Conservation (phyloP, 2,329 filamentous ascomycete species). For the Penicillium rolfsii region DNA sequence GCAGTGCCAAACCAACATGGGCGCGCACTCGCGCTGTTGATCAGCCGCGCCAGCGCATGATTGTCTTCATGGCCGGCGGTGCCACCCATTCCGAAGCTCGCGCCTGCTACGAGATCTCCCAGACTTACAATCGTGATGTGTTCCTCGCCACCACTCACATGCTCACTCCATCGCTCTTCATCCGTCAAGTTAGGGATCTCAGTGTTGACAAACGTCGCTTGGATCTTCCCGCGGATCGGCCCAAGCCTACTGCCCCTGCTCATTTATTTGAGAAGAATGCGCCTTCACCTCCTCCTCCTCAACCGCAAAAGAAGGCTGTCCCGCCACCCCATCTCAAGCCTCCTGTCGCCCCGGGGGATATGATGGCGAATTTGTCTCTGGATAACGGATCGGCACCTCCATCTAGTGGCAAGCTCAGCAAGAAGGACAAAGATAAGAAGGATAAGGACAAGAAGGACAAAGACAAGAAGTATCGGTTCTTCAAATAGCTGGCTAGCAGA, state of each 20-base stretch:
- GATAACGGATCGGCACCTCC: conserved; percentile 37
- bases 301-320: conserved; percentile 31
- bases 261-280: conserved; percentile 79
- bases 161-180: conserved; percentile 80
- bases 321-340: conserved; percentile 30
- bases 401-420: conserved; percentile 36
- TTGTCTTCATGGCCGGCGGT: conserved; percentile 93
- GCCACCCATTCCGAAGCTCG: conserved; percentile 91
- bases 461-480: conserved; percentile 62
- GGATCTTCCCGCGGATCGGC: conserved; percentile 78
- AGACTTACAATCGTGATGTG: conserved; percentile 74
- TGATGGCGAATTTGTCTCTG: conserved; percentile 44
- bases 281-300: conserved; percentile 54
- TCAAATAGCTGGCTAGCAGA: conserved; percentile 37
- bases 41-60: conserved; percentile 86
- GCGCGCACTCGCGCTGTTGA: conserved; percentile 75
- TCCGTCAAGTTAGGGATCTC: conserved; percentile 81
- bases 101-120: conserved; percentile 83
- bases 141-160: conserved; percentile 90
- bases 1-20: conserved; percentile 93
- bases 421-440: conserved; percentile 54
- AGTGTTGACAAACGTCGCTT: conserved; percentile 74
- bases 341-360: conserved; percentile 37
- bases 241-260: conserved; percentile 77
- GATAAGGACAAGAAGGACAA: conserved; percentile 59